Base-by-base conservation (phyloP, 306 rosid species). In the Rubus parviflorus region DNA sequence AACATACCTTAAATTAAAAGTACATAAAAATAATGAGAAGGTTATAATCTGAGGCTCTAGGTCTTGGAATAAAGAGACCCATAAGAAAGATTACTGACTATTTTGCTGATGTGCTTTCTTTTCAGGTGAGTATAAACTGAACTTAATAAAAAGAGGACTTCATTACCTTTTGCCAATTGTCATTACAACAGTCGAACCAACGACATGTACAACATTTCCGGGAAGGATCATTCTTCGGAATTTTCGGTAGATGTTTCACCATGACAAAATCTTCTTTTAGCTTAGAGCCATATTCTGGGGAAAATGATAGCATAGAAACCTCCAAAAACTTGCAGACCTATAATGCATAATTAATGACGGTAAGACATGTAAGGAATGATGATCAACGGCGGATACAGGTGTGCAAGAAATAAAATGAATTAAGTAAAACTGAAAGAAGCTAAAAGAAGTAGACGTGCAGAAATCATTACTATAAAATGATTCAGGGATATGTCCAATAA, bases 261-360 rank as follows among this genome's bases (percentile, higher is more conserved):
- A 89, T 85, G 20, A 96, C 94, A 82, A 85, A 92, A 75, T 96
- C 98, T 86, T 96, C 99, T 84, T 96, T 92, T 78, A 91, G 87
- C 86, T 91, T 96, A 71, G 98, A 93, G 73, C 99, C 99, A 80
- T 92, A 96, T 84, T 96, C 99, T 6, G 98, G 90, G 71, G 88
- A 89, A 87, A 96, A 96, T 80, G 99, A 96, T 81, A 96, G 81
- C 84, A 78, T 89, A 6, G 99, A 96, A 43, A 92, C 98, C 92
- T 96, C 99, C 92, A 96, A 86, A 78, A 96, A 96, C 93, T 86
- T 92, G 94, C 98, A 96, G 74, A 96, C 99, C 99, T 96, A 81
- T 70, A 84, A 69, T 69, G 79, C 71, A 58, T 68, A 70, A 65
- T 80, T 51, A 54, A 70, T 56, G 57, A 83, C 53, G 56, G 79